phyloP scores from a whole-genome alignment of 495 filamentous ascomycete genomes.

The Penicillium dipodomyicola region DNA sequence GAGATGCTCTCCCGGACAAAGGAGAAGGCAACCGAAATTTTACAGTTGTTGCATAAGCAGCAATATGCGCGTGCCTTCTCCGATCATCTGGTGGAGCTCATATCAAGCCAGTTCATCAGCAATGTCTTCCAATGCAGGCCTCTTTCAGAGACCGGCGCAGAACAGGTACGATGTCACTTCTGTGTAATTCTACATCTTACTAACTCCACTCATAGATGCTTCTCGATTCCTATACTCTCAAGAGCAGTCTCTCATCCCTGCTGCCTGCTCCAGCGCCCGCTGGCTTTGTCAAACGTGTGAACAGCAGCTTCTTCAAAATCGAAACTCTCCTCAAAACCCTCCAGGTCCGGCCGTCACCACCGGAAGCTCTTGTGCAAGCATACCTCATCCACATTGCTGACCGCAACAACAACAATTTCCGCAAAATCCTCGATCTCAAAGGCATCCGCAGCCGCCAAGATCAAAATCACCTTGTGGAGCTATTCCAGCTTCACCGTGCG shows the following conservation, averaged over 20 bases:
- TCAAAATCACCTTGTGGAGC: slow-evolving; percentile 77
- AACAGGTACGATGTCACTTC: slow-evolving; percentile 60
- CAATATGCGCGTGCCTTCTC: slow-evolving; percentile 94
- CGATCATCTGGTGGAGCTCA: slow-evolving; percentile 85
- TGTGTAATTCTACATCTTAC: neutral
- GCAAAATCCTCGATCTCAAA: slow-evolving; percentile 92
- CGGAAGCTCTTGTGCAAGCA: slow-evolving; percentile 93
- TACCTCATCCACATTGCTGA: slow-evolving; percentile 95
- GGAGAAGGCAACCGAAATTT: slow-evolving; percentile 63
- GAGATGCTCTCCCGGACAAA: slow-evolving; percentile 75
- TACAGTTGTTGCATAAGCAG: slow-evolving; percentile 80
- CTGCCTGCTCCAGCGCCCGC: slow-evolving; percentile 50
- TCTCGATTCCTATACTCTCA: slow-evolving; percentile 87
- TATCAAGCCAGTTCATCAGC: slow-evolving; percentile 72
- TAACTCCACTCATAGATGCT: slow-evolving; percentile 64
- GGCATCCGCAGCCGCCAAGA: slow-evolving; percentile 76
- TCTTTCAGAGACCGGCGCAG: slow-evolving; percentile 90
- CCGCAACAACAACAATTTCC: slow-evolving; percentile 88
- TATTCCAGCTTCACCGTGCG: slow-evolving; percentile 80
- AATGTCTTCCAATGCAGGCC: slow-evolving; percentile 88
- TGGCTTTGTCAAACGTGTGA: slow-evolving; percentile 83
- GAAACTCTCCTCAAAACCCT: slow-evolving; percentile 94
- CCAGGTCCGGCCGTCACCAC: slow-evolving; percentile 85
- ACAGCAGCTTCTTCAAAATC: slow-evolving; percentile 77
- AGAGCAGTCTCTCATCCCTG: slow-evolving; percentile 64